These are phyloP conservation scores for Nymphaea thermarum DNA, from an alignment of 164 flowering plant species.

Conservation along the genomic window DNA sequence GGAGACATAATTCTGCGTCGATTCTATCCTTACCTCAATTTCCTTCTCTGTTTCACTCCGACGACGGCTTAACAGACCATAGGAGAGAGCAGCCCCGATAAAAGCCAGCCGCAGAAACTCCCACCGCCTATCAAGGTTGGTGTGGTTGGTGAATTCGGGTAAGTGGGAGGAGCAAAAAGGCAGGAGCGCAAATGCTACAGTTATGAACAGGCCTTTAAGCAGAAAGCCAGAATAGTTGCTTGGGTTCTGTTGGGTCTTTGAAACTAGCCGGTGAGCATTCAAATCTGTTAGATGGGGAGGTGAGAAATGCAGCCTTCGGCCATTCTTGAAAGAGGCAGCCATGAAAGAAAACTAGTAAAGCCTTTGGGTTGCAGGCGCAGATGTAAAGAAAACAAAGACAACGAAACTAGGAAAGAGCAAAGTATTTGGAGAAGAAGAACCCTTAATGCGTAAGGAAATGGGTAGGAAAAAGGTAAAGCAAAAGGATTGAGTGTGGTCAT, in stretches of 20 bases:
- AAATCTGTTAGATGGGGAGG: conserved; percentile 14
- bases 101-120: conserved; percentile 81
- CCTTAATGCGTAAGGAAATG: conserved; percentile 48
- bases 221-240: conserved; percentile 23
- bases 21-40: conserved; percentile 22
- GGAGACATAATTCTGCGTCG: conserved; percentile 47
- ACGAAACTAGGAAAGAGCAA: conserved; percentile 9
- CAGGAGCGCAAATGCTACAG: conserved; percentile 27
- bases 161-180: conserved; percentile 62
- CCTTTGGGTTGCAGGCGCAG: conserved; percentile 1
- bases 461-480: conserved; percentile 10
- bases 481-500: conserved; percentile 13
- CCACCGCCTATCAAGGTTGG: conserved; percentile 49
- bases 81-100: conserved; percentile 87
- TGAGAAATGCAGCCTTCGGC: conserved; percentile 8
- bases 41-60: conserved; percentile 44
- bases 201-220: conserved; percentile 31
- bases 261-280: conserved; percentile 7
- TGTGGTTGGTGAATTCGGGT: conserved; percentile 59
- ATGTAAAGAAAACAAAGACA: conserved; percentile 3
- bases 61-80: conserved; percentile 70
- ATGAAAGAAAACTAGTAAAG: conserved; percentile 21
- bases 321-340: conserved; percentile 22
- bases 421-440: conserved; percentile 7
- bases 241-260: conserved; percentile 31